Evolutionary conservation across 2,329 filamentous ascomycete genomes (phyloP), one percentile per base, ranked within the genome.

Genomic region (Xylariales sp.): DNA sequence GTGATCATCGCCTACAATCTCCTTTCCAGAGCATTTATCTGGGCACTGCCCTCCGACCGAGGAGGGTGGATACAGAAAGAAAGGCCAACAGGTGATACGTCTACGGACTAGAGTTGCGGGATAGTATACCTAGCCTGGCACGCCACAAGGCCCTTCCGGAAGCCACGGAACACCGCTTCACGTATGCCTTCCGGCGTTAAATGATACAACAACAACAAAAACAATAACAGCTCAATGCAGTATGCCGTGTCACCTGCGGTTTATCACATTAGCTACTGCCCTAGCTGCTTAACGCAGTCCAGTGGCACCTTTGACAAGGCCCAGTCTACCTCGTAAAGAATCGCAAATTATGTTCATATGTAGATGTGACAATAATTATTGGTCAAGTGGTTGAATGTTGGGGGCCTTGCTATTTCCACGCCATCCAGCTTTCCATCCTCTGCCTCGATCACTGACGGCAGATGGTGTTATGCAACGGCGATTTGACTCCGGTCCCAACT

Each of bases 371-470:
- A n/a, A 27, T 27, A 27, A 27, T 27, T 27, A n/a, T 27, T 27
- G 24, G n/a, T 27, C 24, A 27, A 27, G 24, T 27, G 24, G 24
- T 27, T 8, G 8, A 27, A 8, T 27, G 24, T 27, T 27, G 8
- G n/a, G n/a, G n/a, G n/a, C n/a, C n/a, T n/a, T n/a, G n/a, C n/a
- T n/a, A n/a, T n/a, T n/a, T n/a, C n/a, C n/a, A n/a, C n/a, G n/a
- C n/a, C n/a, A n/a, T n/a, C n/a, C n/a, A n/a, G n/a, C n/a, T n/a
- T n/a, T n/a, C n/a, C n/a, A n/a, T n/a, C n/a, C n/a, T n/a, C 29
- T 31, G 29, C 29, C 29, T 31, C 29, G 29, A 31, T 31, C 29
- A 31, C 29, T 14, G n/a, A 31, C 29, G 8, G 29, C n/a, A 31
- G n/a, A 31, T 31, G 29, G 29, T 31, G 7, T 31, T 31, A 31